These are phyloP conservation scores for Ophiostoma sp. DNA, from an alignment of 2,329 filamentous ascomycete species.

Conservation along the genomic window DNA sequence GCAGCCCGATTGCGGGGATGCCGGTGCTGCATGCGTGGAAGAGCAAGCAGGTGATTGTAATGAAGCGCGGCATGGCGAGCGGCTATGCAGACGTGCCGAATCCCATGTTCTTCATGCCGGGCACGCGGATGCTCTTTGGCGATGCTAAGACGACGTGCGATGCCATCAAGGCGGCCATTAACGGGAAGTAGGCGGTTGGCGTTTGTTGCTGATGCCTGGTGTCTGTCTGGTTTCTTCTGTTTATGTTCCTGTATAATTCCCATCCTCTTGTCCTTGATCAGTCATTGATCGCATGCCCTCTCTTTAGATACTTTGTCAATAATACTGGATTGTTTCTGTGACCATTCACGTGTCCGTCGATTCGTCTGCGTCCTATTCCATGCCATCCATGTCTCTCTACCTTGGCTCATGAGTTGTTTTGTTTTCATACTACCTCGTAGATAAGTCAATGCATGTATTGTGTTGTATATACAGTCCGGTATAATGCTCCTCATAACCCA, in stretches of 20 bases:
- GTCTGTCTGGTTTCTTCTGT: not conserved
- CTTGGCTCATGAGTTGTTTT: no score
- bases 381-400: no score
- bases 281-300: no score
- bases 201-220: not conserved
- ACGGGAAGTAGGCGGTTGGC: not conserved
- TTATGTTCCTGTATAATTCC: not conserved
- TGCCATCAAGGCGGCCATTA: constrained; percentile 33
- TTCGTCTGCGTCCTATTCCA: not conserved
- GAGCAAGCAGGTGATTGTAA: constrained; percentile 85
- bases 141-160: constrained; percentile 82
- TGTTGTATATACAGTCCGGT: no score
- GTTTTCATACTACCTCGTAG: no score
- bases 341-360: no score
- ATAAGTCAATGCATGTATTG: no score
- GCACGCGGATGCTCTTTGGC: constrained; percentile 86
- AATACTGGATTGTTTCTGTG: no score
- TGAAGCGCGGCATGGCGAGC: constrained; percentile 86
- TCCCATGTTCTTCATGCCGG: constrained; percentile 88
- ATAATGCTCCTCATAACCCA: no score
- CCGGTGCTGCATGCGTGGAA: constrained; percentile 90
- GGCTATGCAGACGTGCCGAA: constrained; percentile 89
- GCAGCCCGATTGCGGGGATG: constrained; percentile 84
- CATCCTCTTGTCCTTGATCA: not conserved
- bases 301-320: no score